These are phyloP conservation scores for Penicillium daleae DNA, from an alignment of 495 filamentous ascomycete genomes.

Conservation along the genomic window DNA sequence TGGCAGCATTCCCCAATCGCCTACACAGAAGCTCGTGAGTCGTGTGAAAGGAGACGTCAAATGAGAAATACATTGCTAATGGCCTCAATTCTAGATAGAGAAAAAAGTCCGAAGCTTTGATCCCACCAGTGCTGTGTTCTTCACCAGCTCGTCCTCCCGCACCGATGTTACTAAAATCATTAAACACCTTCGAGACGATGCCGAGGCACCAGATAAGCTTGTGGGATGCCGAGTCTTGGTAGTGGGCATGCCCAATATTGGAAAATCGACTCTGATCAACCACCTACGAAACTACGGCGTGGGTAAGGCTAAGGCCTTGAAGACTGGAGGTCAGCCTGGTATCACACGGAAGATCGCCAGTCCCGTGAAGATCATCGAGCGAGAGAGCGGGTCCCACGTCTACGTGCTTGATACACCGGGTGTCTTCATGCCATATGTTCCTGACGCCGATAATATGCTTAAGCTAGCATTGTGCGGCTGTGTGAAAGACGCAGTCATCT, in stretches of 20 bases:
- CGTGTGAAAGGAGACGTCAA: background rate
- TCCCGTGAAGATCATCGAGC: constrained; percentile 77
- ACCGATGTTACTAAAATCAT: constrained; percentile 58
- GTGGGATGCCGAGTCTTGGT: constrained; percentile 79
- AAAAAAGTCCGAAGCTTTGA: constrained; percentile 63
- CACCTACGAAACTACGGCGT: constrained; percentile 72
- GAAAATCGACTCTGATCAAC: constrained; percentile 88
- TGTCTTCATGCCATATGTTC: constrained; percentile 91
- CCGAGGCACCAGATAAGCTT: constrained; percentile 52
- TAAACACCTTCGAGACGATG: constrained; percentile 55
- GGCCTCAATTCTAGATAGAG: constrained; percentile 32
- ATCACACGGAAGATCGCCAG: constrained; percentile 84
- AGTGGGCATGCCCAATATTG: constrained; percentile 97
- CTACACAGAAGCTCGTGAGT: constrained; percentile 36
- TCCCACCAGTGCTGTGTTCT: constrained; percentile 61
- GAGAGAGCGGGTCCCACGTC: constrained; percentile 53
- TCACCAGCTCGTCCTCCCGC: constrained; percentile 59
- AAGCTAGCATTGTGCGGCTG: constrained; percentile 88
- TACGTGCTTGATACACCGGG: constrained; percentile 79
- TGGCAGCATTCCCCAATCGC: constrained; percentile 46
- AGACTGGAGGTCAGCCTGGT: constrained; percentile 84
- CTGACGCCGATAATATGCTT: constrained; percentile 83
- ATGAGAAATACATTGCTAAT: background rate
- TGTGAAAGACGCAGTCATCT: constrained; percentile 85
- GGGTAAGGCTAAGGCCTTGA: constrained; percentile 73